Conservation (phyloP, 2,329 filamentous ascomycete species). For the Trichoderma endophyticum region DNA sequence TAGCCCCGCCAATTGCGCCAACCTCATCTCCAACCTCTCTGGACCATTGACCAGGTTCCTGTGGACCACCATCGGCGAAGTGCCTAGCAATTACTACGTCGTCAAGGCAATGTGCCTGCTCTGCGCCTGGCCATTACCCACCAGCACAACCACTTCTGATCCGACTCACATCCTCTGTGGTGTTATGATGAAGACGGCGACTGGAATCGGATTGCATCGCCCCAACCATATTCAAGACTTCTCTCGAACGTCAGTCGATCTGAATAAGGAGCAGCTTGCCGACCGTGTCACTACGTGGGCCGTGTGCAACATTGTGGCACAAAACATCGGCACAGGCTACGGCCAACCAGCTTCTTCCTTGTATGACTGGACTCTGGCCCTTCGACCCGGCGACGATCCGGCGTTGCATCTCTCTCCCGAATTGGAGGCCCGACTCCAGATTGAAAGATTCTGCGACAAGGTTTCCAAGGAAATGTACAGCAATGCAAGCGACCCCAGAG, state of each 20-base stretch:
- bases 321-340: constrained; percentile 78
- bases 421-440: constrained; percentile 64
- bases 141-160: constrained; percentile 75
- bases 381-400: constrained; percentile 57
- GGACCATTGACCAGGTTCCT: constrained; percentile 67
- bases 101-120: constrained; percentile 78
- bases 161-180: constrained; percentile 79
- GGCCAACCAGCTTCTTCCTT: constrained; percentile 76
- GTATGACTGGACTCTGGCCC: constrained; percentile 70
- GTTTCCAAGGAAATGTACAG: constrained; percentile 77
- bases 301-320: constrained; percentile 79
- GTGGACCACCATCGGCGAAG: constrained; percentile 73
- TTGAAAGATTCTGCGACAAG: constrained; percentile 74
- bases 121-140: constrained; percentile 79
- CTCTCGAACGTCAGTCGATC: constrained; percentile 68
- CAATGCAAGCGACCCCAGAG: constrained; percentile 69
- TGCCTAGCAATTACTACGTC: constrained; percentile 74
- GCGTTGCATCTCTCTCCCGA: constrained; percentile 59
- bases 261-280: constrained; percentile 75
- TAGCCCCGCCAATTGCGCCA: constrained; percentile 51
- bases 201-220: constrained; percentile 76
- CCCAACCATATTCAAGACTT: constrained; percentile 83
- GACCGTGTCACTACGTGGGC: constrained; percentile 81
- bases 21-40: constrained; percentile 64
- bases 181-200: constrained; percentile 83